phyloP scores from a whole-genome alignment of 2,329 filamentous ascomycete species.

The Coniochaeta sp. region DNA sequence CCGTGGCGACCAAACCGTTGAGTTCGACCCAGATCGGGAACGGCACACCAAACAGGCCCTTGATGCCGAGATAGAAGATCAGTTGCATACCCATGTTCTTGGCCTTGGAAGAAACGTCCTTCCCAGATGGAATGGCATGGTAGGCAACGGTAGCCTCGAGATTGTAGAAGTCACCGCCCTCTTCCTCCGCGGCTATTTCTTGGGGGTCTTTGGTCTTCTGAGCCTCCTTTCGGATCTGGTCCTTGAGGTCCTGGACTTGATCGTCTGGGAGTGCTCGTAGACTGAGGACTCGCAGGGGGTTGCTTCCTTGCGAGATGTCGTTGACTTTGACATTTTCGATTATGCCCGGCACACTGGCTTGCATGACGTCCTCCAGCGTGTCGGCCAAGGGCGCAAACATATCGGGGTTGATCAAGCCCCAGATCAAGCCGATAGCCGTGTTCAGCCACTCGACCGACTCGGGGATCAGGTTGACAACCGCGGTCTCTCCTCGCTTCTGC shows the following conservation, averaged over 20 bases:
- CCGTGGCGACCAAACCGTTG: constrained; percentile 82
- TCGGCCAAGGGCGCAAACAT: constrained; percentile 93
- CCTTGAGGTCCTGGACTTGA: constrained; percentile 74
- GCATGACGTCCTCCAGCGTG: constrained; percentile 92
- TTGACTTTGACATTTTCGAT: constrained; percentile 94
- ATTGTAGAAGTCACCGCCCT: constrained; percentile 89
- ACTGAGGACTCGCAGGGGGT: constrained; percentile 81
- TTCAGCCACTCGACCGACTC: constrained; percentile 98
- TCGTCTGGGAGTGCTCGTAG: constrained; percentile 77
- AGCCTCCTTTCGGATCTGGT: constrained; percentile 71
- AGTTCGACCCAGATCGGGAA: constrained; percentile 85
- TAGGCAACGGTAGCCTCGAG: constrained; percentile 87
- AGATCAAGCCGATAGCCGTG: constrained; percentile 72
- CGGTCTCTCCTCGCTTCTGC: constrained; percentile 74
- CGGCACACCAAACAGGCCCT: constrained; percentile 81
- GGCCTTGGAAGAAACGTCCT: constrained; percentile 69
- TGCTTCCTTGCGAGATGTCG: constrained; percentile 89
- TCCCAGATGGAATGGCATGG: constrained; percentile 69
- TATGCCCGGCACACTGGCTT: constrained; percentile 81
- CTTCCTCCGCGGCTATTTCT: constrained; percentile 80
- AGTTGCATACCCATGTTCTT: constrained; percentile 97
- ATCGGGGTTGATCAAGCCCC: constrained; percentile 89
- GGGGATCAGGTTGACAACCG: constrained; percentile 80
- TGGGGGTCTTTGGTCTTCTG: constrained; percentile 76
- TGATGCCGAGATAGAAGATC: constrained; percentile 86